Evolutionary conservation across 208 protist genomes (phyloP).

Genomic region (Acanthamoeba triangularis): DNA sequence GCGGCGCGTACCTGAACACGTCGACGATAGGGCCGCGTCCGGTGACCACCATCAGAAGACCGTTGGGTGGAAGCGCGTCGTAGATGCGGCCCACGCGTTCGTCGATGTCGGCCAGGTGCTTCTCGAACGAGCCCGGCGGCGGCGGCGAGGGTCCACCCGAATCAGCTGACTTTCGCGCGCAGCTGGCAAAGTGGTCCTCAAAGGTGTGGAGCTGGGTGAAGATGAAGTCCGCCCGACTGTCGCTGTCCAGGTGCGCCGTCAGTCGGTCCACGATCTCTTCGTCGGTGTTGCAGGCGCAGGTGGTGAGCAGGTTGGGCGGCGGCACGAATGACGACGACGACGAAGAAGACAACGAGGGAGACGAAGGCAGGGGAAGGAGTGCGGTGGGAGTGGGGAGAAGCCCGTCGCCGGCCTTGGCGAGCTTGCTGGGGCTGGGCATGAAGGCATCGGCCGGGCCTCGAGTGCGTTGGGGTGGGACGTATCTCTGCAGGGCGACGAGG

Average conservation of each 20-base stretch:
- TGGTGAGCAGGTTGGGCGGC: neutral
- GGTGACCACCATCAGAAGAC: neutral
- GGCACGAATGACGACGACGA: neutral
- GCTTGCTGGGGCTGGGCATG: conserved; percentile 20
- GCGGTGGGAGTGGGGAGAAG: neutral
- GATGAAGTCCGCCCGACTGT: neutral
- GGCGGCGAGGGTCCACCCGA: neutral
- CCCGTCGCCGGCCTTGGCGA: neutral
- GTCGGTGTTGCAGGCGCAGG: neutral
- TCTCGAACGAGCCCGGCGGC: neutral
- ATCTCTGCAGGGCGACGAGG: neutral
- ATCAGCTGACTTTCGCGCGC: neutral
- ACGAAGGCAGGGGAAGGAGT: neutral
- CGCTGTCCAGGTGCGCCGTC: neutral
- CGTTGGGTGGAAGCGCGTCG: neutral
- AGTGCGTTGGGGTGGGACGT: neutral
- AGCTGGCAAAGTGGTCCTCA: conserved; percentile 12
- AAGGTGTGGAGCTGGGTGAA: conserved; percentile 38
- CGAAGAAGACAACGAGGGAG: neutral
- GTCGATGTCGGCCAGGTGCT: neutral
- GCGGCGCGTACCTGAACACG: neutral
- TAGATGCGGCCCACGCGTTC: conserved; percentile 6
- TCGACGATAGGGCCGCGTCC: neutral
- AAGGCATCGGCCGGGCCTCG: neutral
- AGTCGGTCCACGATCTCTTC: conserved; percentile 21